Evolutionary conservation across 192 early-diverging fungal species (phyloP).

Genomic region (Rhizophagus clarus): DNA sequence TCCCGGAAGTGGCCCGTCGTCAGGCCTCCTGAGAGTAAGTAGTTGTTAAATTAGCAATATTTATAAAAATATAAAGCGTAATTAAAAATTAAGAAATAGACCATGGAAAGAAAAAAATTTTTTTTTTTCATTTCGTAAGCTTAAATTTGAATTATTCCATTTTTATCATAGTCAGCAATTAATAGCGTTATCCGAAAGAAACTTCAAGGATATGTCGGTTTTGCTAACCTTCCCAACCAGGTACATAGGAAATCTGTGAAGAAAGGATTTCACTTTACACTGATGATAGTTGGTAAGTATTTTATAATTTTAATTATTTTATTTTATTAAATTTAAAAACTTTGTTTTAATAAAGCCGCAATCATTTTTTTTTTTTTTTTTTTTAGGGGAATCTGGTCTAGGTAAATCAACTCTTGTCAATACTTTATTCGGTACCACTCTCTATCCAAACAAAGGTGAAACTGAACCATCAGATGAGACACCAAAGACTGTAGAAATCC

Average conservation of each 20-base stretch:
- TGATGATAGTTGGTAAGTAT: conserved; percentile 92
- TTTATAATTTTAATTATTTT: background rate
- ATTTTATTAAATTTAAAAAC: background rate
- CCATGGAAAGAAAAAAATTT: no score
- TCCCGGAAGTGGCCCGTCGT: background rate
- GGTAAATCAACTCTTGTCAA: conserved; percentile 99
- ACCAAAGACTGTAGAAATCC: conserved; percentile 76
- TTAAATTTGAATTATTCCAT: background rate
- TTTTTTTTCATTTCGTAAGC: no score
- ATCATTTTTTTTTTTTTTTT: conserved; percentile 30
- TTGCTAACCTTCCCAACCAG: conserved; percentile 94
- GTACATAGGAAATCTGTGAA: conserved; percentile 93
- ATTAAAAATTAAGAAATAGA: background rate
- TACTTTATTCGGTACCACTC: conserved; percentile 89
- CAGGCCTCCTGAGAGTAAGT: conserved; percentile 17
- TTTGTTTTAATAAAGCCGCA: background rate
- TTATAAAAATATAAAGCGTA: background rate
- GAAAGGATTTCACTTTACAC: conserved; percentile 92
- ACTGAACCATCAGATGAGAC: conserved; percentile 63
- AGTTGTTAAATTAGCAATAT: background rate
- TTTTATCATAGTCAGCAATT: conserved; percentile 29
- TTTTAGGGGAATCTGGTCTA: conserved; percentile 85
- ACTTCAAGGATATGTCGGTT: conserved; percentile 69
- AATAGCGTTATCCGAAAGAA: conserved; percentile 46
- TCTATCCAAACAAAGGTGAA: conserved; percentile 83